Percentiles rank a stretch among this genome's conserved stretches.
These are phyloP conservation scores for Vitis amurensis DNA, from an alignment of 164 flowering plant genomes.

Conservation along the genomic window DNA sequence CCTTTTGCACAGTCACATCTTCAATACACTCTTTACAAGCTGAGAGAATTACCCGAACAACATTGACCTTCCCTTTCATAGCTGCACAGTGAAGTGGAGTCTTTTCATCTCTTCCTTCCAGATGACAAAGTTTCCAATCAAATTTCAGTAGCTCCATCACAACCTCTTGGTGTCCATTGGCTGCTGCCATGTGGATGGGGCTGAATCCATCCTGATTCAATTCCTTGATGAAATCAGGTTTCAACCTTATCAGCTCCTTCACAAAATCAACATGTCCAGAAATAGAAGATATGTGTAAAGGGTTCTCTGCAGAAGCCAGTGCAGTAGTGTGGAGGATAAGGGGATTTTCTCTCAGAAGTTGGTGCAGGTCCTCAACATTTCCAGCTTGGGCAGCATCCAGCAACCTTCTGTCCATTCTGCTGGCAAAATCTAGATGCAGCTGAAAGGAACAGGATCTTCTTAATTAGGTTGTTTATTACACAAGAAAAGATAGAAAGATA, in stretches of 20 bases:
- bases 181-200: constrained; percentile 36
- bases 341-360: constrained; percentile 17
- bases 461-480: no score
- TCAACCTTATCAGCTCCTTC: constrained; percentile 24
- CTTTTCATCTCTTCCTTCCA: constrained; percentile 20
- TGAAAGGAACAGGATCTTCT: not conserved
- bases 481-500: no score
- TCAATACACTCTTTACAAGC: constrained; percentile 20
- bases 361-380: constrained; percentile 10
- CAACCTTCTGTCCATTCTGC: constrained; percentile 13
- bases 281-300: constrained; percentile 35
- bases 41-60: constrained; percentile 22
- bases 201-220: constrained; percentile 36
- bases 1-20: constrained; percentile 23
- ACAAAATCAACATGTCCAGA: constrained; percentile 33
- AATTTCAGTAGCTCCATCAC: constrained; percentile 27
- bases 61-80: constrained; percentile 26
- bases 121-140: constrained; percentile 17
- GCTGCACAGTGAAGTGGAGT: constrained; percentile 46
- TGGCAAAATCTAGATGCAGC: not conserved
- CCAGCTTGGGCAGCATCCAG: constrained; percentile 21
- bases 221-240: constrained; percentile 28
- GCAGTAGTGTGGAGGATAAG: constrained; percentile 18
- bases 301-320: constrained; percentile 19
- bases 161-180: constrained; percentile 23